Percentiles rank a stretch among this genome's conserved stretches.
phyloP scores from a whole-genome alignment of 768 basidiomycete genomes.

The Agaricus subrufescens region DNA sequence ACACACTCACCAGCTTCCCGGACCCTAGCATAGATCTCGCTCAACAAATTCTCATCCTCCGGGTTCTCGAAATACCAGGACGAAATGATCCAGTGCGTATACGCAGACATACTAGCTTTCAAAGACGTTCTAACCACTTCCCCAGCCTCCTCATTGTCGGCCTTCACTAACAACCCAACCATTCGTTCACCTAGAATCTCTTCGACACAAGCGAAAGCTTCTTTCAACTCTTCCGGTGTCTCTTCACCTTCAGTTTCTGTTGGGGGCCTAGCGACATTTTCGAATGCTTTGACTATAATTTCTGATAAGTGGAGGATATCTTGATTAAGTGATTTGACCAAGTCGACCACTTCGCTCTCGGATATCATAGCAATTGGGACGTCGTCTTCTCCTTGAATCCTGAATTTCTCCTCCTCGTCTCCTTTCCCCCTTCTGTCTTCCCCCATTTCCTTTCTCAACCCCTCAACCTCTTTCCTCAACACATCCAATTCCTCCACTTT shows the following conservation, averaged over 20 bases:
- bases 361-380: background rate
- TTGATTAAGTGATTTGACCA: background rate
- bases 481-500: background rate
- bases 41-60: constrained; percentile 40
- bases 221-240: constrained; percentile 20
- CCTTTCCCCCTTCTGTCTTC: background rate
- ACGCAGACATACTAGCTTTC: constrained; percentile 40
- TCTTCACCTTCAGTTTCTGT: constrained; percentile 8
- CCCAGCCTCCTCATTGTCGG: constrained; percentile 9
- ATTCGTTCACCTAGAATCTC: constrained; percentile 31
- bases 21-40: constrained; percentile 35
- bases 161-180: constrained; percentile 31
- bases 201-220: constrained; percentile 22
- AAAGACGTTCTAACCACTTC: constrained; percentile 35
- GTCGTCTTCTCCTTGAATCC: background rate
- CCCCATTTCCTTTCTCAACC: background rate
- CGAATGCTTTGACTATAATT: background rate
- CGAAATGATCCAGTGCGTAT: constrained; percentile 44
- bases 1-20: constrained; percentile 34
- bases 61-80: constrained; percentile 49
- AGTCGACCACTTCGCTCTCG: background rate
- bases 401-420: background rate
- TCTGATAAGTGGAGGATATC: constrained; percentile 1
- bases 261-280: background rate
- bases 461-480: constrained; percentile 1